A percentile compares a stretch with the other conserved stretches of the same genome.
Conservation (phyloP, 2,329 filamentous ascomycete species). For the Verticillium isaacii region DNA sequence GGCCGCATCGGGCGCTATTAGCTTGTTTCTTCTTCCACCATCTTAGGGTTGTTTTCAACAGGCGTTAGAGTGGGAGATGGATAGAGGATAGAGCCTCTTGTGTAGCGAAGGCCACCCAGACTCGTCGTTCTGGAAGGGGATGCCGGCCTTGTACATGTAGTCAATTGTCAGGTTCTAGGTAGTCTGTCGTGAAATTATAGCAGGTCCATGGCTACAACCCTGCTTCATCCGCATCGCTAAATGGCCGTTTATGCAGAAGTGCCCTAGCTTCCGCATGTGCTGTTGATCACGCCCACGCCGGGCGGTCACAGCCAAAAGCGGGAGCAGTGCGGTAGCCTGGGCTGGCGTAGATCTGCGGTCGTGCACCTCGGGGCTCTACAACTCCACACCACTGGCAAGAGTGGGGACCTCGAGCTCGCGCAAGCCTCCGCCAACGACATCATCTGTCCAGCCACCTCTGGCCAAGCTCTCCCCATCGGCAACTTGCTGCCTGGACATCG, state of each 20-base stretch:
- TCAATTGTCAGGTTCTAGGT: not conserved
- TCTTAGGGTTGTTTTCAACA: not conserved
- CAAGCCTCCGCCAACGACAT: slow-evolving; percentile 11
- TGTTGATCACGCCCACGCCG: not conserved
- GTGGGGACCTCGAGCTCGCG: not conserved
- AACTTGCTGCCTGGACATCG: not conserved
- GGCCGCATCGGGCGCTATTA: not conserved
- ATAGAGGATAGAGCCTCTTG: not conserved
- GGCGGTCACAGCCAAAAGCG: not conserved
- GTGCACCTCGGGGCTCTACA: not conserved
- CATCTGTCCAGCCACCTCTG: slow-evolving; percentile 7
- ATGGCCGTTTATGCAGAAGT: not conserved
- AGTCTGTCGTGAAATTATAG: not conserved
- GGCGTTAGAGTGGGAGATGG: not conserved
- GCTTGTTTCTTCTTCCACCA: not conserved
- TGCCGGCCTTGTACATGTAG: not conserved
- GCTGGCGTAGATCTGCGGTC: not conserved
- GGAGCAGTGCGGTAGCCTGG: not conserved
- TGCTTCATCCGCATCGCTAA: not conserved
- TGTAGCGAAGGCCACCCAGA: not conserved
- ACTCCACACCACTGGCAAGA: not conserved
- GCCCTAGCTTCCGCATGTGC: not conserved
- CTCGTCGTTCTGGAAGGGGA: not conserved
- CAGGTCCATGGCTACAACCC: not conserved
- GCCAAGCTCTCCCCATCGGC: not conserved